Base-by-base conservation (phyloP, 768 basidiomycete genomes). In the Suillus plorans region DNA sequence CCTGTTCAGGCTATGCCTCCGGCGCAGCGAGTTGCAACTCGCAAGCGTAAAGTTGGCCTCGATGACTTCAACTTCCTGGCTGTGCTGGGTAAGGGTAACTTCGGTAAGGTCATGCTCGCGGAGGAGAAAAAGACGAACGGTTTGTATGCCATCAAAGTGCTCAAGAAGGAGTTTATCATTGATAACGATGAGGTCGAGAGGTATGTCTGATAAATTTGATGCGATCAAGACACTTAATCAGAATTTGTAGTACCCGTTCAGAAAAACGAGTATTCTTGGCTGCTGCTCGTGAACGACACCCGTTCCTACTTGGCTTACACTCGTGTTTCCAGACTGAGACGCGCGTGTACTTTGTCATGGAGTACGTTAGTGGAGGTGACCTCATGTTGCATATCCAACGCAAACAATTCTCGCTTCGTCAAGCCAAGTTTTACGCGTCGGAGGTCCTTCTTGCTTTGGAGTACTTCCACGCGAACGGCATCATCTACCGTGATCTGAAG, bases 271-370 rank as follows among this genome's bases (percentile, higher is more conserved):
- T 99, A 45, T 99, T 98, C 81, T 80, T 99, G 64, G 90, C 97
- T 16, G 97, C 97, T n/a, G 97, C 97, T 5, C 86, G 91, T 66
- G 95, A 99, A 76, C 88, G 96, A 5, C 97, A 99, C 80, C 97
- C 97, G 0, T 99, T 99, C 87, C 80, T 99, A 49, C 89, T 99
- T 67, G 94, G 91, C 14, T 82, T 99, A 47, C 97, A 99, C 74
- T 99, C 97, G 18, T 99, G 97, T 82, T 99, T 99, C 88, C 97
- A 99, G 80, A 99, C 97, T 5, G 97, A 99, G 78, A 99, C 97
- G 5, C 91, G 97, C 25, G 91, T 99, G 60, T 99, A 99, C 82
- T 99, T 99, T 74, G 97, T 99, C 70, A 99, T 99, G 97, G 97
- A 99, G 80, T 99, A 99, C 78, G 92, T 99, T 67, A 95, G 94